Conservation (phyloP, 1,139 yeast species). For the Yamadazyma jaroonii region DNA sequence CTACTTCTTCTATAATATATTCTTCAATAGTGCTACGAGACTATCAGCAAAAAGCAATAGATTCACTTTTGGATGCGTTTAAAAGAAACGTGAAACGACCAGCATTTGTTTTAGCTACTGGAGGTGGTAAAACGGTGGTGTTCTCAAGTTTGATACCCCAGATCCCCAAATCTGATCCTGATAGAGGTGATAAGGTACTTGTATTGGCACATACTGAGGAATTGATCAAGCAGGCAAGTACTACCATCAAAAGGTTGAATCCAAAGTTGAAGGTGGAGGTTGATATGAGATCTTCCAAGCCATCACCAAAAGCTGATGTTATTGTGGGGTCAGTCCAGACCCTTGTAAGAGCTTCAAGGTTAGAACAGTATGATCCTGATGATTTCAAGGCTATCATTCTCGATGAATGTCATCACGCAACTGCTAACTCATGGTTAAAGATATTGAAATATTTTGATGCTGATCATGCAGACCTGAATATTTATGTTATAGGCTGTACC, state of each 20-base stretch:
- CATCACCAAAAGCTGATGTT: constrained; percentile 50
- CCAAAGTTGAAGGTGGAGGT: constrained; percentile 59
- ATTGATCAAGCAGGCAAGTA: constrained; percentile 67
- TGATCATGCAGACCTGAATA: constrained; percentile 31
- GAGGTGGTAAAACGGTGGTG: constrained; percentile 92
- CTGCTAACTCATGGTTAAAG: constrained; percentile 63
- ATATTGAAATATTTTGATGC: constrained; percentile 63
- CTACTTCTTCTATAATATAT: neutral
- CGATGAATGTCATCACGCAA: constrained; percentile 95
- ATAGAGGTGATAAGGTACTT: constrained; percentile 49
- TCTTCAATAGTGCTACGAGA: constrained; percentile 25
- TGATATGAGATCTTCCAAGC: constrained; percentile 64
- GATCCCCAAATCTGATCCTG: constrained; percentile 29
- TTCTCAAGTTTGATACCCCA: constrained; percentile 63
- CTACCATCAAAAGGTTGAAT: constrained; percentile 42
- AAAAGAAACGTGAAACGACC: constrained; percentile 50
- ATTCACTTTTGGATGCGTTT: constrained; percentile 51
- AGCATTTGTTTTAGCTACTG: constrained; percentile 89
- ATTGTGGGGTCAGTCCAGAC: constrained; percentile 80
- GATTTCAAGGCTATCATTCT: constrained; percentile 71
- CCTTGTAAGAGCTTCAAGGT: constrained; percentile 46
- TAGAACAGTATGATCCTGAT: constrained; percentile 51
- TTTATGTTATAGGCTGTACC: constrained; percentile 77
- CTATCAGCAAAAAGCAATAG: constrained; percentile 74
- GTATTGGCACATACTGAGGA: constrained; percentile 84